These are phyloP conservation scores for Tulasnella sp. DNA, from an alignment of 768 basidiomycete genomes.

Conservation along the genomic window DNA sequence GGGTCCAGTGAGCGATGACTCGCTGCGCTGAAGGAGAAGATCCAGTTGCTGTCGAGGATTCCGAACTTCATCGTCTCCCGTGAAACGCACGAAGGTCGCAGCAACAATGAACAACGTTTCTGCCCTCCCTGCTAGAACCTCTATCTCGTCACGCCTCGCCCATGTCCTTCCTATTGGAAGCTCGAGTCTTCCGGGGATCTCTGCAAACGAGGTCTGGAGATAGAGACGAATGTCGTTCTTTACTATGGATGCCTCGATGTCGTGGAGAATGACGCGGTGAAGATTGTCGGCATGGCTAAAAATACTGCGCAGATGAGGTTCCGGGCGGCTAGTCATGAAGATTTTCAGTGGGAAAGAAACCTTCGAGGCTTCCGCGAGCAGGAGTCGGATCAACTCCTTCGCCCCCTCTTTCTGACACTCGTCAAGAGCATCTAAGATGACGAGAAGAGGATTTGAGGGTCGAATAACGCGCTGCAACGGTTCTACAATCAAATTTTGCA, in stretches of 20 bases:
- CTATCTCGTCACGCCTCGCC: neutral
- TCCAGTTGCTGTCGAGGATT: neutral
- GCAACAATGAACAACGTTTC: neutral
- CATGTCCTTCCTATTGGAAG: neutral
- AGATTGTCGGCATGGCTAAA: neutral
- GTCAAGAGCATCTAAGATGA: constrained; percentile 33
- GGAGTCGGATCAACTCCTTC: constrained; percentile 21
- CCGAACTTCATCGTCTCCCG: neutral
- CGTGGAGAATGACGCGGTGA: constrained; percentile 2
- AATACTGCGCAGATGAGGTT: constrained; percentile 23
- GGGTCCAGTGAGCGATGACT: neutral
- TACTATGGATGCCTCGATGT: constrained; percentile 8
- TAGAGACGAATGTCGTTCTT: constrained; percentile 11
- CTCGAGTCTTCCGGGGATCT: neutral
- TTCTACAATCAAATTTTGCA: constrained; percentile 19
- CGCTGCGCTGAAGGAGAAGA: neutral
- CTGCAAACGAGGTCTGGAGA: constrained; percentile 1
- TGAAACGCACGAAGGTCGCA: neutral
- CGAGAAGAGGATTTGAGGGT: constrained; percentile 20
- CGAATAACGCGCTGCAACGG: constrained; percentile 1
- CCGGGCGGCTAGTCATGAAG: constrained; percentile 28
- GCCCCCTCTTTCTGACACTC: constrained; percentile 23
- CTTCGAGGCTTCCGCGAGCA: constrained; percentile 15
- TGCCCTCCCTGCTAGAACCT: neutral
- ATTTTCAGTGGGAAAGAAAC: constrained; percentile 27